Evolutionary conservation across 1,284 basidiomycete genomes (phyloP), one percentile per base, ranked within the genome.

Genomic region (Apiotrichum veenhuisii): DNA sequence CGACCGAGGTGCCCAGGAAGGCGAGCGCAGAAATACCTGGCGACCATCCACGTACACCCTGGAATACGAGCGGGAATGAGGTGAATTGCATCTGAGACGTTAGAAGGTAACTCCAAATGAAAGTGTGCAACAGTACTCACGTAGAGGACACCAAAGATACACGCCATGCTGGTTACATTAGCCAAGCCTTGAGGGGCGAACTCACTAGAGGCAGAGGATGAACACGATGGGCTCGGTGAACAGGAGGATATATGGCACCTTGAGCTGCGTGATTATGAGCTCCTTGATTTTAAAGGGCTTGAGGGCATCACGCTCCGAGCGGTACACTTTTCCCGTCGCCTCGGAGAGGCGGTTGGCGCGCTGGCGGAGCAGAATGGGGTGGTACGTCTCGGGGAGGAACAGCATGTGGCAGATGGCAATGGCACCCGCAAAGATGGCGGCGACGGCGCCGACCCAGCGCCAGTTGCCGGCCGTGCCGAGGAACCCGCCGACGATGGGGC

Each of bases 361-460:
- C 2, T 55, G 50, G 3, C 74, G 71, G 2, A 80, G 68, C 10
- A 80, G 66, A 5, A 74, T 69, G 0, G 78, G 76, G 0, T 73
- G 71, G 58, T 79, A 78, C 1, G 79, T 80, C 62, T 80, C 79
- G 1, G 79, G 76, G 20, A 70, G 62, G 49, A 72, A 59, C 52
- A 73, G 41, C n/a, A 64, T 47, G 40, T 65, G 68, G 26, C 68
- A 52, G 51, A 74, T 62, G 42, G 74, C 72, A 22, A 72, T 59
- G 40, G 73, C 43, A 11, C 67, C 65, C 58, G 71, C 71, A 64
- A 80, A 77, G 44, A 78, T 67, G 62, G 85, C 81, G 76, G 87
- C 82, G 45, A 87, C 73, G 80, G 83, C 86, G 69, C 86, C 87
- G 52, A 84, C 83, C 77, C 79, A 80, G 26, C 76, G 58, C 79